Base-by-base conservation (phyloP, 2,329 filamentous ascomycete species). In the Trichoderma cornu-damae region DNA sequence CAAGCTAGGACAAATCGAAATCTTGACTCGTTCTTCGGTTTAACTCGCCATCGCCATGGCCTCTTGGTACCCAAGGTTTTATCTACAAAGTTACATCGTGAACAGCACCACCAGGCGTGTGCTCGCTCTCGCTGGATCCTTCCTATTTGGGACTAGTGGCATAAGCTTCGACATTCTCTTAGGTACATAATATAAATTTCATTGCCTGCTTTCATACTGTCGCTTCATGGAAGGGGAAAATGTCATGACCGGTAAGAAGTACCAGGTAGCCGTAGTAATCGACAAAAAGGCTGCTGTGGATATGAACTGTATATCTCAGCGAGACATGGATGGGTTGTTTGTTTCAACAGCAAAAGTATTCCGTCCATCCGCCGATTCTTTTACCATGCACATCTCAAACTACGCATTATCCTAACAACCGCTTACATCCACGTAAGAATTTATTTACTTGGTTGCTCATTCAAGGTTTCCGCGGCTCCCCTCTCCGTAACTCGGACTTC, bases 401-500 rank as follows among this genome's bases (percentile, higher is more conserved):
- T 38, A 24, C 4, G 7, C 14, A 34, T 20, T 1, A 11, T 22
- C n/a, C 24, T n/a, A n/a, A n/a, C n/a, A n/a, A n/a, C n/a, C n/a
- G n/a, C n/a, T n/a, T n/a, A n/a, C n/a, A n/a, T n/a, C n/a, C n/a
- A n/a, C n/a, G n/a, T n/a, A n/a, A n/a, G n/a, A 14, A n/a, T 12
- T 52, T n/a, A n/a, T n/a, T 22, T 18, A 42, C 49, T 44, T 44
- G 26, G 38, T 22, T 53, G 30, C 8, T 53, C 26, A 18, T 18
- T 34, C 50, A 44, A 11, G 4, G 12, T 47, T 6, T 55, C 42
- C 11, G 34, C 38, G 5, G 26, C 22, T 22, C 48, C 48, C 14
- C 57, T 61, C 40, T 60, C 42, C 6, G 47, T 59, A 14, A 62
- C 50, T 14, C 44, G 43, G 18, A 61, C 38, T 37, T 57, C 58